Percentiles rank a stretch among this genome's conserved stretches.
phyloP scores from a whole-genome alignment of 306 rosid genomes.

The Cucumis sativus region Cucumber_9930_V3 NC_026659.2:17569001-17569500 shows the following conservation, averaged over 20 bases:
- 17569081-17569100: slow-evolving; percentile 93
- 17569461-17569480: slow-evolving; percentile 71
- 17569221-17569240: slow-evolving; percentile 46
- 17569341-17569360: slow-evolving; percentile 68
- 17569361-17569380: slow-evolving; percentile 51
- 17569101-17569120: slow-evolving; percentile 76
- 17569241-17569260: slow-evolving; percentile 78
- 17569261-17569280: slow-evolving; percentile 83
- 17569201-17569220: background rate
- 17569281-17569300: slow-evolving; percentile 95
- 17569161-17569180: background rate
- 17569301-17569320: slow-evolving; percentile 91
- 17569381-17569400: background rate
- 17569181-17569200: background rate
- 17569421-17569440: slow-evolving; percentile 4
- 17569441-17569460: slow-evolving; percentile 31
- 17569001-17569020: slow-evolving; percentile 91
- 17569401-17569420: background rate
- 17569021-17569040: slow-evolving; percentile 93
- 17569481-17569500: slow-evolving; percentile 88
- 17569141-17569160: slow-evolving; percentile 50
- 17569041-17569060: slow-evolving; percentile 62
- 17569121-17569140: slow-evolving; percentile 53
- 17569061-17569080: slow-evolving; percentile 96
- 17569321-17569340: slow-evolving; percentile 63